phyloP scores from a whole-genome alignment of 1,284 basidiomycete species.

The Rhodofomes roseus region DNA sequence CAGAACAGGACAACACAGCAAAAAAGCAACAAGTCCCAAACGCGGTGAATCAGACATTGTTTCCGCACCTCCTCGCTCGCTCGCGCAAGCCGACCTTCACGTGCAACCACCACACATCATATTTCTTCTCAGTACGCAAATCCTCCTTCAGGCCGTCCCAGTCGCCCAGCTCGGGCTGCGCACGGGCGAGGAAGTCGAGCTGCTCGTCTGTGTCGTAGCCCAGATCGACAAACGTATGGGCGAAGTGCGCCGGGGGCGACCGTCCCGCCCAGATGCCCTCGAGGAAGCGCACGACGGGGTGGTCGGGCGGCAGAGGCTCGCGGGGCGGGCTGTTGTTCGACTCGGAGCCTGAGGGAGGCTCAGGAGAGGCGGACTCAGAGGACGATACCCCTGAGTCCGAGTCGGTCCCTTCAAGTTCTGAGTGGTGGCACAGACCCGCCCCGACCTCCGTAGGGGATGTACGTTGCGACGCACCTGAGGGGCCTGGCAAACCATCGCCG shows the following conservation, averaged over 20 bases:
- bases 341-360: not conserved
- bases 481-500: not conserved
- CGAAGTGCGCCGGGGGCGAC: constrained; percentile 3
- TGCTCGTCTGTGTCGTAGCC: constrained; percentile 1
- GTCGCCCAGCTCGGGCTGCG: not conserved
- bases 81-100: constrained; percentile 7
- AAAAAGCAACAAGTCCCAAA: not conserved
- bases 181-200: constrained; percentile 1
- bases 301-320: not conserved
- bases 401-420: not conserved
- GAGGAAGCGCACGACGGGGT: constrained; percentile 1
- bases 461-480: not conserved
- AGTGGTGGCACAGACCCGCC: not conserved
- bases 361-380: not conserved
- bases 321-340: not conserved
- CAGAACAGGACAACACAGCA: not conserved
- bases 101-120: constrained; percentile 2
- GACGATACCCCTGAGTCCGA: not conserved
- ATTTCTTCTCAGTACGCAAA: not conserved
- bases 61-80: not conserved
- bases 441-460: too few relatives aligned
- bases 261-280: not conserved
- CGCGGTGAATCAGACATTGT: not conserved
- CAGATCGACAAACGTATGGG: not conserved
- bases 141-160: constrained; percentile 1